phyloP scores from a whole-genome alignment of 805 yeast species.

The Starmerella floris region DNA sequence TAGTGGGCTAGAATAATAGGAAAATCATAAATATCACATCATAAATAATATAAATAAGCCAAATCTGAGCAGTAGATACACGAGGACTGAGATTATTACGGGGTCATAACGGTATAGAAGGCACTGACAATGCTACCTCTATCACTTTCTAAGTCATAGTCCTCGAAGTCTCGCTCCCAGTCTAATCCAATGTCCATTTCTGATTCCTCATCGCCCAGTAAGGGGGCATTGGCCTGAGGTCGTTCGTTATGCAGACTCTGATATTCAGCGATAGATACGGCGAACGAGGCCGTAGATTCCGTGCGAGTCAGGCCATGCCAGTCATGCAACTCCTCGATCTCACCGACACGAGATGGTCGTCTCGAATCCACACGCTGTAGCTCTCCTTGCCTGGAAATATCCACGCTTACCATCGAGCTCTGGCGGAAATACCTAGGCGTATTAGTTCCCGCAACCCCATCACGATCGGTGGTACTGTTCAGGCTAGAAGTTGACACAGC shows the following conservation, averaged over 20 bases:
- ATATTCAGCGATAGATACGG: conserved; percentile 19
- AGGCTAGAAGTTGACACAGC: no score
- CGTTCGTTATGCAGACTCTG: conserved; percentile 10
- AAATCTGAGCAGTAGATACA: no score
- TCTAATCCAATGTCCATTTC: conserved; percentile 17
- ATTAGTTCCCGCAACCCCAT: no score
- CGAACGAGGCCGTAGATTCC: conserved; percentile 15
- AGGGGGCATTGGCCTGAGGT: conserved; percentile 11
- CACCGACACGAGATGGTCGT: conserved; percentile 17
- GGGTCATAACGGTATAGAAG: conserved; percentile 17
- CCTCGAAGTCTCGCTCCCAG: conserved; percentile 20
- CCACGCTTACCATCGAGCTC: conserved; percentile 21
- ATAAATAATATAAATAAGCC: no score
- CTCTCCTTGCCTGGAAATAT: conserved; percentile 17
- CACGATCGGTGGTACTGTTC: no score
- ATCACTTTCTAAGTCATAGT: conserved; percentile 12
- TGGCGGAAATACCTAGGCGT: conserved; percentile 21
- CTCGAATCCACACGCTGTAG: conserved; percentile 7
- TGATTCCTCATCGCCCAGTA: conserved; percentile 14
- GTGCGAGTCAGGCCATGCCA: conserved; percentile 15
- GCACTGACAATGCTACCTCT: conserved; percentile 18
- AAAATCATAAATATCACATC: no score
- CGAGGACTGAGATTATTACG: no score
- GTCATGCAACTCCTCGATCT: conserved; percentile 16
- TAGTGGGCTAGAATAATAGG: no score